Conservation (phyloP, 2,329 filamentous ascomycete genomes). For the Sporothrix schenckii region DNA sequence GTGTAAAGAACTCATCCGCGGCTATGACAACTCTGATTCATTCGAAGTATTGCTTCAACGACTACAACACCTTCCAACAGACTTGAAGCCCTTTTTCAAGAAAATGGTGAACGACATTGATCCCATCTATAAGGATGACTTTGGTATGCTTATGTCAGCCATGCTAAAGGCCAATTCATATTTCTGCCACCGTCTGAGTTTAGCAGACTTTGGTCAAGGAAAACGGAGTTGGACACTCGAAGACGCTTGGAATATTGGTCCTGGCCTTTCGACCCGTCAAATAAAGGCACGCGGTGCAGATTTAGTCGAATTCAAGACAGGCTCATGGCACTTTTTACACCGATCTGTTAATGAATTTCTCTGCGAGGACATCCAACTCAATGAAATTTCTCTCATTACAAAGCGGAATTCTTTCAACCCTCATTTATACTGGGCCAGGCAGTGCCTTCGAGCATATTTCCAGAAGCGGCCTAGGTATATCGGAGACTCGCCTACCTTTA, state of each 20-base stretch:
- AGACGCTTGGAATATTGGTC: background rate
- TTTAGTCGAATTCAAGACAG: background rate
- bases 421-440: background rate
- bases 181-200: no score
- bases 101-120: background rate
- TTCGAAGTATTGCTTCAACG: background rate
- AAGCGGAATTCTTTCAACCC: background rate
- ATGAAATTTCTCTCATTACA: background rate
- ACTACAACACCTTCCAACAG: background rate
- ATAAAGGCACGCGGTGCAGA: background rate
- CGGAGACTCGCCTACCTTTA: background rate
- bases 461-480: background rate
- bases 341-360: background rate
- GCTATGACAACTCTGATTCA: background rate
- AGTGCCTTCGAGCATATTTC: background rate
- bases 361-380: background rate
- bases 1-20: background rate
- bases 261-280: background rate
- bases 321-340: background rate
- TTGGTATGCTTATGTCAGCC: background rate
- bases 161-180: background rate
- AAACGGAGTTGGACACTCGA: background rate
- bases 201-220: background rate
- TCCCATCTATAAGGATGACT: background rate
- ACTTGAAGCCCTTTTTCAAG: background rate